These are phyloP conservation scores for Castanospermum australe DNA, from an alignment of 306 rosid species.

Conservation along the genomic window DNA sequence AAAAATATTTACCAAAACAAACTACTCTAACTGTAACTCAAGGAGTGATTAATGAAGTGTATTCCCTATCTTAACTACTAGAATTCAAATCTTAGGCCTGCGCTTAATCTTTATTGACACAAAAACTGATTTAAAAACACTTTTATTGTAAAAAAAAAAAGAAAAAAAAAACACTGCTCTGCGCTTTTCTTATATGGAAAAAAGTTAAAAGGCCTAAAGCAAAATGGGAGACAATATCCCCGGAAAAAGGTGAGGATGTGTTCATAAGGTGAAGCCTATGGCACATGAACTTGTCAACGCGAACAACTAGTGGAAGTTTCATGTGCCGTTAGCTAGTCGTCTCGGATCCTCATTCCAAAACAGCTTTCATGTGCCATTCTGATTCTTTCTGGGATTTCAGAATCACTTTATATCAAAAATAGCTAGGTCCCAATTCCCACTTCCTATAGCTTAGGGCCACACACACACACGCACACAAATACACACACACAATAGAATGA, in stretches of 20 bases:
- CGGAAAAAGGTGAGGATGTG: neutral
- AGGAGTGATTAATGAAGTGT: no score
- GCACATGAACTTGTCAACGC: neutral
- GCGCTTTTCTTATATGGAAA: neutral
- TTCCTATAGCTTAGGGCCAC: neutral
- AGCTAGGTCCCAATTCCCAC: neutral
- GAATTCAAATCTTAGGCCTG: no score
- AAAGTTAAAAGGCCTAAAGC: conserved; percentile 19
- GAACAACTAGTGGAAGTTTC: neutral
- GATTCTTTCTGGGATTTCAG: neutral
- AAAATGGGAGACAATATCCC: conserved; percentile 17
- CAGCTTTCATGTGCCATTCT: conserved; percentile 14
- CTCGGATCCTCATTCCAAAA: neutral
- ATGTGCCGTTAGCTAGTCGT: neutral
- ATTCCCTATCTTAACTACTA: no score
- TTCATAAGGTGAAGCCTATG: neutral
- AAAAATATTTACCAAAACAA: no score
- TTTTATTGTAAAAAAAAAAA: no score
- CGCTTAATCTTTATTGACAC: no score
- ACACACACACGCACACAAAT: no score
- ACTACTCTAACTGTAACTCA: no score
- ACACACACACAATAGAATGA: no score
- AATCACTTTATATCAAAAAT: conserved; percentile 16
- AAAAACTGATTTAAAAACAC: no score
- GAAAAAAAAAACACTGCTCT: no score